Evolutionary conservation across 495 filamentous ascomycete genomes (phyloP).

Genomic region (Trichoderma asperelloides): DNA sequence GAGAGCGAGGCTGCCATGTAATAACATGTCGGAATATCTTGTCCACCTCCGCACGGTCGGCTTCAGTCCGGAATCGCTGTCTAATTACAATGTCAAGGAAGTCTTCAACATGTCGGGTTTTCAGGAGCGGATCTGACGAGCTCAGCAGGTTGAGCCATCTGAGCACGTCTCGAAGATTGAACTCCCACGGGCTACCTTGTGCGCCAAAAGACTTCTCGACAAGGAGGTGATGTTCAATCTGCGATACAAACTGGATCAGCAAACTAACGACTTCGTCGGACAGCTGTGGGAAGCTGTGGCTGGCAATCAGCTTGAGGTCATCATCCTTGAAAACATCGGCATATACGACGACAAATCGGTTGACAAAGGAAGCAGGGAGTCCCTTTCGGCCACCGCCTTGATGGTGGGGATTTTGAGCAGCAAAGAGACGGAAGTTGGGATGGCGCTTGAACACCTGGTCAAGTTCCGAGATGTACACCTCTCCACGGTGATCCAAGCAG

Average conservation of each 20-base stretch:
- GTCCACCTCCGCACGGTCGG: constrained; percentile 55
- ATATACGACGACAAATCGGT: constrained; percentile 96
- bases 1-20: constrained; percentile 29
- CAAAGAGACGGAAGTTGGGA: constrained; percentile 83
- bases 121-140: constrained; percentile 44
- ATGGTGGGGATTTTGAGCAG: constrained; percentile 94
- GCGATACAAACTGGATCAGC: constrained; percentile 72
- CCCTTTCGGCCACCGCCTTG: constrained; percentile 96
- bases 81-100: constrained; percentile 76
- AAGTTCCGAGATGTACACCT: constrained; percentile 90
- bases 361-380: constrained; percentile 89
- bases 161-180: constrained; percentile 87
- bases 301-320: constrained; percentile 76
- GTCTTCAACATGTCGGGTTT: constrained; percentile 46
- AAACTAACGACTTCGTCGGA: constrained; percentile 44
- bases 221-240: constrained; percentile 61
- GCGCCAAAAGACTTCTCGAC: constrained; percentile 58
- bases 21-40: constrained; percentile 44
- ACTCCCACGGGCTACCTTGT: constrained; percentile 91
- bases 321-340: constrained; percentile 74
- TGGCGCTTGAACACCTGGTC: constrained; percentile 88
- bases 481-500: constrained; percentile 92
- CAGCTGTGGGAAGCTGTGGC: constrained; percentile 60
- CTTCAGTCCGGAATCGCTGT: constrained; percentile 72
- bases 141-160: constrained; percentile 76